Base-by-base conservation (phyloP, 306 rosid species). In the Sphenostylis stenocarpa region DNA sequence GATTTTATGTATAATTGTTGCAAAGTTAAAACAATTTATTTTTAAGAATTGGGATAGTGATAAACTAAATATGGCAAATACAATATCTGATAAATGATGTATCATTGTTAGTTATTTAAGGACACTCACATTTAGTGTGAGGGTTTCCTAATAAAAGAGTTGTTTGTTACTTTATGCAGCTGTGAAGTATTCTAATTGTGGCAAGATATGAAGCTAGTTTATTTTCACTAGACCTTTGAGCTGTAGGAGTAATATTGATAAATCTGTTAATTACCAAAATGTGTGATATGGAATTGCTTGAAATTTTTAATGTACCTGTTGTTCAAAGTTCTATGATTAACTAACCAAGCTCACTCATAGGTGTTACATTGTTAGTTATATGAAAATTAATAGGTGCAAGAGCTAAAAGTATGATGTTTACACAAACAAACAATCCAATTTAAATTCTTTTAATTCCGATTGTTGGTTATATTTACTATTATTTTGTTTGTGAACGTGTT, bases 181-280 rank as follows among this genome's bases (percentile, higher is more conserved):
- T 4, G 12, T 28, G 38, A 49, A 26, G 45, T 63, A 49, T 79
- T 53, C 15, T 4, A n/a, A 21, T 73, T 67, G 61, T 23, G 60
- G 69, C 55, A 71, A 80, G 73, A 80, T 73, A 56, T 24, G 26
- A 45, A 66, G 56, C 21, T 74, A 67, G 36, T 74, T 60, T 47
- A 51, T 67, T 55, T n/a, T 57, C 55, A 28, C 51, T 39, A 28
- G 69, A 73, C 31, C 68, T 24, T 51, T 64, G 72, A 44, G 43
- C 19, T 21, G 36, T 73, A 20, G 68, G 68, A 55, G 55, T 49
- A 52, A 48, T 64, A 53, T 53, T 80, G 48, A 72, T 53, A 41
- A 53, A 41, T 55, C 14, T 44, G 44, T 43, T 56, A 36, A 43
- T 62, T 44, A 43, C 67, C 51, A 72, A 71, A 63, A 49, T 41